A percentile compares a stretch with the other conserved stretches of the same genome.
Conservation (phyloP, 2,329 filamentous ascomycete genomes). For the Aureobasidium sp. region DNA sequence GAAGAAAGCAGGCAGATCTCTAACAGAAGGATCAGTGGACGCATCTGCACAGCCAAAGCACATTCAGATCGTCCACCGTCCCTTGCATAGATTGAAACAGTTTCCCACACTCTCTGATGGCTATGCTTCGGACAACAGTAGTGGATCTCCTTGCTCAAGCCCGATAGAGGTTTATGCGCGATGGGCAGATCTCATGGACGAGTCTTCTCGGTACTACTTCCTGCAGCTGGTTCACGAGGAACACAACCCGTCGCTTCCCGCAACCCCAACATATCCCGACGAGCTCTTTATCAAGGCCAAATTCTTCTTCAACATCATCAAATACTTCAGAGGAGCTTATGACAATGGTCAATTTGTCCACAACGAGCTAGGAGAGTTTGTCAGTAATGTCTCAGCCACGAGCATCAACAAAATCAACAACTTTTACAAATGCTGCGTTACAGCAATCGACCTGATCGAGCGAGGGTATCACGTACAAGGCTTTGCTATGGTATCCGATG, state of each 20-base stretch:
- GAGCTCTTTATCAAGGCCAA: neutral
- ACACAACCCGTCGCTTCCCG: neutral
- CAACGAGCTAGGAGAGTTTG: neutral
- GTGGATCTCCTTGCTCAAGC: neutral
- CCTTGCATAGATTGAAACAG: neutral
- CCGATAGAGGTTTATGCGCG: neutral
- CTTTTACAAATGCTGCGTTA: neutral
- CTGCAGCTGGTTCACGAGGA: neutral
- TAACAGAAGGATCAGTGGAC: neutral
- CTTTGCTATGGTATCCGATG: neutral
- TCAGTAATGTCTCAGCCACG: neutral
- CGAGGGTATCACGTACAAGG: neutral
- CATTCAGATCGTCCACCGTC: neutral
- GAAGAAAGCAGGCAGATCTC: neutral
- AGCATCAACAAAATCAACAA: neutral
- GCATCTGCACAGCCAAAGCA: neutral
- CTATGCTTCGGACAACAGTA: neutral
- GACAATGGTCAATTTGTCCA: neutral
- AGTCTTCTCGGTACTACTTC: neutral
- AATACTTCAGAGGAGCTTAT: neutral
- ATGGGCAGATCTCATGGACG: neutral
- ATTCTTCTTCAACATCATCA: neutral
- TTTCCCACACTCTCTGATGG: neutral
- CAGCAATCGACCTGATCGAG: neutral
- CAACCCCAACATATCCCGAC: neutral